Evolutionary conservation across 1,284 basidiomycete species (phyloP), one percentile per base, ranked within the genome.

Genomic region (Cryptococcus jaspeensis): DNA sequence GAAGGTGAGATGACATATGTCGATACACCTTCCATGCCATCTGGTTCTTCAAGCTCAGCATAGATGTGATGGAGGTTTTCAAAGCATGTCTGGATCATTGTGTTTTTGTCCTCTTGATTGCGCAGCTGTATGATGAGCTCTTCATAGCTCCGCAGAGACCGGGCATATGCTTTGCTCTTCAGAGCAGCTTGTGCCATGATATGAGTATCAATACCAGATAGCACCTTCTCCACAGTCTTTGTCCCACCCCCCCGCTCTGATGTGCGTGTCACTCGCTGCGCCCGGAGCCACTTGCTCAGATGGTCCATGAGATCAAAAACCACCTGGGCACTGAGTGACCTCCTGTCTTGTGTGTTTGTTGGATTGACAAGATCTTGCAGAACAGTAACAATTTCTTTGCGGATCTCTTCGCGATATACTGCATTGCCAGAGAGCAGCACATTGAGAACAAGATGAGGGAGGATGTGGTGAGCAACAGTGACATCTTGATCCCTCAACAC

Each of bases 11-110:
- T 80, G 56, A 99, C 90, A 60, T 88, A 80, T 1, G 90, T 87
- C 0, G 96, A 97, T 25, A 99, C 85, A 0, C 96, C 96, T 77
- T 98, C 94, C 96, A 99, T 99, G 12, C 96, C 96, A 77, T 99
- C 96, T 0, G 96, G 96, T 73, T 99, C 94, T 71, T 99, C 94
- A 4, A 99, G 82, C 56, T 91, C 84, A 13, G 96, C 89, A 74
- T 99, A 99, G 61, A 99, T 96, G 72, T 96, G 87, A 70, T 99
- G 96, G 39, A 99, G 80, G 35, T 87, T 85, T 70, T 99, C 96
- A 70, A 92, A 98, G 73, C 92, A 88, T 0, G 79, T 80, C 52
- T 92, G 85, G 1, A 93, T 79, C 20, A 88, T 83, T 47, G 79
- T 74, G 37, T 62, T 63, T 11, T 56, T 58, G 20, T 79, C 74